Percentiles rank a stretch among this genome's conserved stretches.
Evolutionary conservation across 148 eudicot genomes (phyloP).

Genomic region (Silene latifolia): DNA sequence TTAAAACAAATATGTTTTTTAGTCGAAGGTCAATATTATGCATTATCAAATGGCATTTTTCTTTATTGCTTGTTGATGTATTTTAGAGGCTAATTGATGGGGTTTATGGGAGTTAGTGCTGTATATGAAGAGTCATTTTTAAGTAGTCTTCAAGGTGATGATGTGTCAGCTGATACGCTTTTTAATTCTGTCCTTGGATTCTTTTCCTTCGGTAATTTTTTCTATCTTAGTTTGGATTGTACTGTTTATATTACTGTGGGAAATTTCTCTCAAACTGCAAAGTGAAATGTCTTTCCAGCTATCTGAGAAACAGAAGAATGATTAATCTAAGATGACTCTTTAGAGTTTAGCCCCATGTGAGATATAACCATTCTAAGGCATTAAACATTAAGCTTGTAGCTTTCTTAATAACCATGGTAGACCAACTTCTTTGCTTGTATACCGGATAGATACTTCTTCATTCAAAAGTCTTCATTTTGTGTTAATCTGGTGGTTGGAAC

Average conservation of each 20-base stretch:
- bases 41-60: background rate
- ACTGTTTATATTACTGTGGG: background rate
- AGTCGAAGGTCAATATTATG: background rate
- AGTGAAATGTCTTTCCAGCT: background rate
- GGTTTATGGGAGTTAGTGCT: background rate
- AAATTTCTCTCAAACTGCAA: background rate
- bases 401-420: background rate
- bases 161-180: background rate
- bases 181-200: background rate
- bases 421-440: background rate
- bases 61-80: constrained; percentile 5
- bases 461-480: background rate
- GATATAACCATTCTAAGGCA: background rate
- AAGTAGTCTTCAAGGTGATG: background rate
- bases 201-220: background rate
- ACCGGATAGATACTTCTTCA: background rate
- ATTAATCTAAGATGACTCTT: background rate
- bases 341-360: background rate
- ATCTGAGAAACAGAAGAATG: background rate
- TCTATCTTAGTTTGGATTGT: background rate
- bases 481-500: background rate
- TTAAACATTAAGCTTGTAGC: background rate
- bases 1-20: background rate
- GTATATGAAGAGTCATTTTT: no score
- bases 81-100: background rate